Base-by-base conservation (phyloP, 805 yeast species). In the Candida stauntonica region DNA sequence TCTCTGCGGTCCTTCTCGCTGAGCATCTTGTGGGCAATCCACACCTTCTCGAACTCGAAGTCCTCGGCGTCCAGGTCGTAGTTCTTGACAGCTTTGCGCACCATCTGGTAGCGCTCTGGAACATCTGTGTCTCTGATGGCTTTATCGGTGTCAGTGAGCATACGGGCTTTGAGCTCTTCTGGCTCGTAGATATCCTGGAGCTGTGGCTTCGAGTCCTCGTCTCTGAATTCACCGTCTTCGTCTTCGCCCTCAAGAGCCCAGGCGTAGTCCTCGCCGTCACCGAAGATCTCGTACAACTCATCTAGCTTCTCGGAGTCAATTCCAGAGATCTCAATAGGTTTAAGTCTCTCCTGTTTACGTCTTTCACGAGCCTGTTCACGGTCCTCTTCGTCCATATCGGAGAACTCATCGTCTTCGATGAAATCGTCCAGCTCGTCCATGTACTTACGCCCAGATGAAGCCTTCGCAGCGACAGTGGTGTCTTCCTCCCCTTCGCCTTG, bases 171-270 rank as follows among this genome's bases (percentile, higher is more conserved):
- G 55, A 93, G 74, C 66, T 93, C 99, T 39, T 89, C 82, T 44
- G 89, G 88, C 68, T 93, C 99, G 54, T 93, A 93, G 26, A 93
- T 95, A 55, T 93, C 96, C 48, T 84, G 81, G 47, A 93, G 70
- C 11, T 84, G 78, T 17, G 58, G 54, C 44, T 65, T 69, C 6
- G 67, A 65, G 16, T 66, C 72, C 17, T 63, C 70, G 26, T 64
- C 68, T 30, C 62, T 66, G 20, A 55, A 65, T 21, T 61, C 68
- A 17, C 58, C 67, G 8, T 58, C 79, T n/a, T 67, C 66, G 33
- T 76, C 77, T 63, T 89, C 96, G 20, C 86, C 93, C 55, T 87
- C 96, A 39, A 93, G 68, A 11, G 99, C 99, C 98, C 99, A 93
- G 41, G 86, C 96, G 62, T 93, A 93, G 56, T 91, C 97, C 47